These are phyloP conservation scores for Lichenothelia convexa DNA, from an alignment of 495 filamentous ascomycete genomes.

Conservation along the genomic window DNA sequence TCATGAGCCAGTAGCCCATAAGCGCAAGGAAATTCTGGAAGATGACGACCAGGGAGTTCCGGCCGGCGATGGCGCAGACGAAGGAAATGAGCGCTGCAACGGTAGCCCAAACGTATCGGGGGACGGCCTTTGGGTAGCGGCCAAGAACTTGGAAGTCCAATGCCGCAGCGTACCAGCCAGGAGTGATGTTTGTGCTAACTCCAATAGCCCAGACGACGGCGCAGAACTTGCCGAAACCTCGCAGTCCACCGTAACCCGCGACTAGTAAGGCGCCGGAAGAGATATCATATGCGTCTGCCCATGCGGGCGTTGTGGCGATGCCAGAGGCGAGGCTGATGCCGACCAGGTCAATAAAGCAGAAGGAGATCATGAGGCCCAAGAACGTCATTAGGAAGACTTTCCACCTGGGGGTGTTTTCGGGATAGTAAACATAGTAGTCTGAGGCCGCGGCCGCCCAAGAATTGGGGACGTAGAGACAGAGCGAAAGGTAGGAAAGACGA, in stretches of 20 bases:
- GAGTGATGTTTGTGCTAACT: conserved; percentile 10
- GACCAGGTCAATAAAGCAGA: conserved; percentile 9
- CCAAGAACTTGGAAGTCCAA: conserved; percentile 11
- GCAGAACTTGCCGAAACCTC: conserved; percentile 14
- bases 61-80: conserved; percentile 45
- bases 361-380: conserved; percentile 6
- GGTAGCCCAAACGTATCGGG: conserved; percentile 45
- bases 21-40: conserved; percentile 56
- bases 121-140: conserved; percentile 8
- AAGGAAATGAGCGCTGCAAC: conserved; percentile 40
- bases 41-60: conserved; percentile 40
- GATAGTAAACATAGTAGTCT: conserved; percentile 15
- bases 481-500: conserved; percentile 13
- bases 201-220: conserved; percentile 11
- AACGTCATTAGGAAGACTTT: conserved; percentile 7
- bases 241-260: conserved; percentile 5
- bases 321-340: conserved; percentile 14
- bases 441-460: conserved; percentile 10
- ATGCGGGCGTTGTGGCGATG: conserved; percentile 6
- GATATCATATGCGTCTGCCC: conserved; percentile 10
- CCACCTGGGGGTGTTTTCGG: conserved; percentile 7
- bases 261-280: conserved; percentile 16
- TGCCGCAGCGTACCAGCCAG: conserved; percentile 11
- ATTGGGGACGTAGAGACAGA: conserved; percentile 9
- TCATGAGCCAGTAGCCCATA: conserved; percentile 57